These are phyloP conservation scores for Mucor racemosus DNA, from an alignment of 371 early-diverging fungal genomes.

Conservation along the genomic window DNA sequence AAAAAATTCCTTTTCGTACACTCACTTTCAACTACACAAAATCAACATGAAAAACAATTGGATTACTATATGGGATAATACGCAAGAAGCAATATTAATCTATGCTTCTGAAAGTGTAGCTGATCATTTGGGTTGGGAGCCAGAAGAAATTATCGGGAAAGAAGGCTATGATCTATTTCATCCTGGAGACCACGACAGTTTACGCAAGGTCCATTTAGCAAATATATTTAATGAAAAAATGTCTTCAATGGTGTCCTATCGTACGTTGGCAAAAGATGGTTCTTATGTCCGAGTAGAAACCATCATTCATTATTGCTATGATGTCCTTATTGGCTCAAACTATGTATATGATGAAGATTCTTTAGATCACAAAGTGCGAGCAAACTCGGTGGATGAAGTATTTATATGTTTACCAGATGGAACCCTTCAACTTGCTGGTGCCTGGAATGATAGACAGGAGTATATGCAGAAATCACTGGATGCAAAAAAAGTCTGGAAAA, in stretches of 20 bases:
- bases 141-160: conserved; percentile 56
- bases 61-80: conserved; percentile 63
- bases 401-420: conserved; percentile 34
- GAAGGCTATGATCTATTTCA: conserved; percentile 51
- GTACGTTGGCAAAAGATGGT: conserved; percentile 37
- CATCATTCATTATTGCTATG: conserved; percentile 48
- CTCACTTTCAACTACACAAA: not conserved
- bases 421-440: conserved; percentile 33
- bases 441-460: conserved; percentile 39
- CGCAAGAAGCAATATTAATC: conserved; percentile 42
- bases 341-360: conserved; percentile 31
- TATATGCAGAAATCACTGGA: conserved; percentile 11
- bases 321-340: conserved; percentile 36
- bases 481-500: conserved; percentile 6
- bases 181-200: conserved; percentile 41
- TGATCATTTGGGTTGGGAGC: conserved; percentile 55
- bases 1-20: not conserved
- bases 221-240: conserved; percentile 56
- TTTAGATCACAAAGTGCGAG: conserved; percentile 39
- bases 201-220: conserved; percentile 45
- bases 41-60: conserved; percentile 38
- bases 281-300: conserved; percentile 35
- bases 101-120: conserved; percentile 59
- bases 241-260: conserved; percentile 44
- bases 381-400: conserved; percentile 41